Evolutionary conservation across 2,329 filamentous ascomycete species (phyloP).

Genomic region (Fusarium nanum): DNA sequence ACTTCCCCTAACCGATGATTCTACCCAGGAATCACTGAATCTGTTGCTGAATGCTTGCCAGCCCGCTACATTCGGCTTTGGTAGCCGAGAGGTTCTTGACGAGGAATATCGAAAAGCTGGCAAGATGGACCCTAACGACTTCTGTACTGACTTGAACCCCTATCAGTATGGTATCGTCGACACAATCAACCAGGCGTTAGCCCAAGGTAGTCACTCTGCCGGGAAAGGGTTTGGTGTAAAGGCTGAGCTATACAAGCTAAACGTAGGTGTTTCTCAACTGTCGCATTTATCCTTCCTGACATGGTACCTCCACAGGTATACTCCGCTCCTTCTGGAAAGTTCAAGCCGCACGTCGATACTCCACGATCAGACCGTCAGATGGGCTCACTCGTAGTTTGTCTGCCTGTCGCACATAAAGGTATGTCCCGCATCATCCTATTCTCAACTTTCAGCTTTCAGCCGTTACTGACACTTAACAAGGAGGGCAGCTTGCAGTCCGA

Average conservation of each 20-base stretch:
- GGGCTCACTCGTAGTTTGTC: slow-evolving; percentile 65
- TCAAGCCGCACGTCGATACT: slow-evolving; percentile 65
- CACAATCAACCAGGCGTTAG: slow-evolving; percentile 58
- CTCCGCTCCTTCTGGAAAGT: slow-evolving; percentile 61
- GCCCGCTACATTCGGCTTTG: slow-evolving; percentile 63
- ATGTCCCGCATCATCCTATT: accelerated
- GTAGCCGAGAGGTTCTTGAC: slow-evolving; percentile 61
- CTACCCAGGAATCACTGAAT: not conserved
- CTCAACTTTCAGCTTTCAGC: no score
- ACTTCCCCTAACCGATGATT: not conserved
- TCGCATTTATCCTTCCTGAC: accelerated
- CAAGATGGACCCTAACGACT: slow-evolving; percentile 61
- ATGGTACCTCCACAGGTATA: slow-evolving; percentile 58
- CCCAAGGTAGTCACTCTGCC: slow-evolving; percentile 44
- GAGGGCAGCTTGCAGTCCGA: slow-evolving; percentile 58
- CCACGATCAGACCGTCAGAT: slow-evolving; percentile 62
- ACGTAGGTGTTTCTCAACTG: slow-evolving; percentile 50
- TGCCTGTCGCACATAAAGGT: slow-evolving; percentile 51
- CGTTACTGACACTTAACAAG: slow-evolving; percentile 21
- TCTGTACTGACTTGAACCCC: slow-evolving; percentile 63
- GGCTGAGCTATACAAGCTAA: slow-evolving; percentile 69
- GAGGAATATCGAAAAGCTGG: slow-evolving; percentile 64
- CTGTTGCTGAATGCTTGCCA: not conserved
- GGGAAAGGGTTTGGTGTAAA: slow-evolving; percentile 52
- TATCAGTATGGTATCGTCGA: slow-evolving; percentile 65